Evolutionary conservation across 2,329 filamentous ascomycete genomes (phyloP), one percentile per base, ranked within the genome.

Genomic region (Rhinocladiella mackenziei): DNA sequence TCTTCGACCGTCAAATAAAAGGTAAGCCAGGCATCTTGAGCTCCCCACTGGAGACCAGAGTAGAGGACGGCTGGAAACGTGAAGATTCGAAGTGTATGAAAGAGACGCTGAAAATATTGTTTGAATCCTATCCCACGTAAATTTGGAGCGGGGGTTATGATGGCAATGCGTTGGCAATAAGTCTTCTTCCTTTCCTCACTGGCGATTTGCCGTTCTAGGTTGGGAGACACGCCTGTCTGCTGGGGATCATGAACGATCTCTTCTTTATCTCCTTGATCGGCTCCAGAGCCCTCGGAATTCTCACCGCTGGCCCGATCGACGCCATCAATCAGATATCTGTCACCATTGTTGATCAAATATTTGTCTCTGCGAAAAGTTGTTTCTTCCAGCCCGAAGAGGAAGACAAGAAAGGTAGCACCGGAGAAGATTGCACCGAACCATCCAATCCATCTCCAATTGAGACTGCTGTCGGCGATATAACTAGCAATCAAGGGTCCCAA

Each of bases 1-100:
- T 80, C 73, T 55, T 78, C 69, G 1, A 79, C 68, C 0, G 76
- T 80, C 22, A 78, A 64, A 50, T 80, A 78, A 57, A 80, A 79
- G 1, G 73, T 74, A 15, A 80, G 62, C 61, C 76, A 78, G n/a
- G 76, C 74, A 51, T 78, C 76, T 58, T 80, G 77, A 20, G 74
- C 66, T 3, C 76, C 76, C 76, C 76, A 80, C 55, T 79, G 76
- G 17, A 79, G 59, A 6, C 76, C 76, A 2, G 75, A 74, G 49
- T 73, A 79, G 50, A 76, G 68, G 7, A 79, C 75, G 1, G 76
- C 76, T 0, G 76, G 76, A 47, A 79, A 78, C 1, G 69, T 67
- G 56, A 79, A 78, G 30, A 79, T 64, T n/a, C 74, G 70, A 38
- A 79, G 61, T 0, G 73, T 78, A 52, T 78, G 72, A 53, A 71